These are phyloP conservation scores for Pisolithus thermaeus DNA, from an alignment of 1,284 basidiomycete genomes.

Conservation along the genomic window DNA sequence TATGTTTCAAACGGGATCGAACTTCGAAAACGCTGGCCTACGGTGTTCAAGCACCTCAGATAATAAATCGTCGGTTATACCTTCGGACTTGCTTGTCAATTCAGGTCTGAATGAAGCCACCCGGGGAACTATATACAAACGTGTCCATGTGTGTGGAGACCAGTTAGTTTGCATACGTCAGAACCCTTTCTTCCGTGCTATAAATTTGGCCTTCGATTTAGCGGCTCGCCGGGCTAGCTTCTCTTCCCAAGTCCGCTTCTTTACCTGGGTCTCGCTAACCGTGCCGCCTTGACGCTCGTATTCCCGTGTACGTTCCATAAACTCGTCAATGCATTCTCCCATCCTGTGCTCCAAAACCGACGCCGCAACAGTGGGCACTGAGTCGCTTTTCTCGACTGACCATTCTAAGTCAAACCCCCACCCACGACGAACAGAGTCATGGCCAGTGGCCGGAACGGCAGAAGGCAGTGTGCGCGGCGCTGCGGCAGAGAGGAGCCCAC, in stretches of 20 bases:
- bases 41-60: too few relatives aligned
- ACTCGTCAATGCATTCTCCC: constrained; percentile 60
- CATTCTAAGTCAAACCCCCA: constrained; percentile 86
- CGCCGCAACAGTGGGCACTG: constrained; percentile 12
- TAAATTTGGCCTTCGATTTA: constrained; percentile 23
- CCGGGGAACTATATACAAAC: too few relatives aligned
- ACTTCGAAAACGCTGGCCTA: too few relatives aligned
- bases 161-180: too few relatives aligned
- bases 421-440: constrained; percentile 34
- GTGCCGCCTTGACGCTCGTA: constrained; percentile 51
- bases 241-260: constrained; percentile 52
- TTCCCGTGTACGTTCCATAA: constrained; percentile 36
- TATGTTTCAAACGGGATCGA: too few relatives aligned
- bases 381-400: constrained; percentile 28
- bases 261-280: constrained; percentile 65
- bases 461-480: constrained; percentile 29
- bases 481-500: constrained; percentile 46
- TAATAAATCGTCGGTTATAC: too few relatives aligned
- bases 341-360: constrained; percentile 54
- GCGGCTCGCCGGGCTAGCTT: constrained; percentile 39
- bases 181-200: constrained; percentile 15
- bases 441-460: constrained; percentile 8
- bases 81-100: too few relatives aligned
- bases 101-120: too few relatives aligned
- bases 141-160: too few relatives aligned